Percentiles rank a stretch among this genome's conserved stretches.
phyloP scores from a whole-genome alignment of 768 basidiomycete species.

The Agrocybe pediades region DNA sequence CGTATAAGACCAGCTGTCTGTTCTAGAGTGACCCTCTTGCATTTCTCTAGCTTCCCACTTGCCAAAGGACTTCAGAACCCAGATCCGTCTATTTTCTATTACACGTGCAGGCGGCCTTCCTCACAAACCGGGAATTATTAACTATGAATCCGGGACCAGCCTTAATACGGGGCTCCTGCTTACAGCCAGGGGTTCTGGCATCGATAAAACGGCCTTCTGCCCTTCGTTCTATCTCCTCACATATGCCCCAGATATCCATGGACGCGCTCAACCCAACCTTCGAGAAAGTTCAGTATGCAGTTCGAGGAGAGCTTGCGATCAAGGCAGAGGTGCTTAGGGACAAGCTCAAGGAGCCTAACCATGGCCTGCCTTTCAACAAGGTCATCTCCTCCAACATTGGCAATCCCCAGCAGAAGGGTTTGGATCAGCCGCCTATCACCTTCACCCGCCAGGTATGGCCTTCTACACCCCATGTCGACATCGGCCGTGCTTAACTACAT shows the following conservation, averaged over 20 bases:
- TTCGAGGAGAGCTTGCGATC: conserved; percentile 95
- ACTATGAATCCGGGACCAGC: conserved; percentile 16
- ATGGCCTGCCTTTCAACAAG: conserved; percentile 79
- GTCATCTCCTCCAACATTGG: conserved; percentile 97
- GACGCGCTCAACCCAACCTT: conserved; percentile 83
- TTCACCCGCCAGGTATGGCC: conserved; percentile 85
- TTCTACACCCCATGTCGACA: background rate
- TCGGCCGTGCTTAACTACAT: background rate
- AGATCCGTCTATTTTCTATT: background rate
- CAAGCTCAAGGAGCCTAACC: conserved; percentile 56
- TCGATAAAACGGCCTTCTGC: conserved; percentile 16
- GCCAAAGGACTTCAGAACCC: background rate
- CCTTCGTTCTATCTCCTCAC: conserved; percentile 16
- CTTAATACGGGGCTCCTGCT: conserved; percentile 9
- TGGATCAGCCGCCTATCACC: conserved; percentile 92
- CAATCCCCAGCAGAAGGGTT: conserved; percentile 94
- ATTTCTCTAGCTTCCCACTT: background rate
- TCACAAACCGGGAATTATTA: background rate
- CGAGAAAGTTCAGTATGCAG: conserved; percentile 91
- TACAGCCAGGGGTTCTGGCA: conserved; percentile 10
- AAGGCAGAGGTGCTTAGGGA: conserved; percentile 85
- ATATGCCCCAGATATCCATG: conserved; percentile 62
- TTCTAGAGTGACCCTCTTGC: background rate
- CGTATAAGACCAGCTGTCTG: background rate
- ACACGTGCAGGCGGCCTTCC: background rate